Evolutionary conservation across 2,329 filamentous ascomycete species (phyloP).

Genomic region (Phyllosticta ampelicida): DNA sequence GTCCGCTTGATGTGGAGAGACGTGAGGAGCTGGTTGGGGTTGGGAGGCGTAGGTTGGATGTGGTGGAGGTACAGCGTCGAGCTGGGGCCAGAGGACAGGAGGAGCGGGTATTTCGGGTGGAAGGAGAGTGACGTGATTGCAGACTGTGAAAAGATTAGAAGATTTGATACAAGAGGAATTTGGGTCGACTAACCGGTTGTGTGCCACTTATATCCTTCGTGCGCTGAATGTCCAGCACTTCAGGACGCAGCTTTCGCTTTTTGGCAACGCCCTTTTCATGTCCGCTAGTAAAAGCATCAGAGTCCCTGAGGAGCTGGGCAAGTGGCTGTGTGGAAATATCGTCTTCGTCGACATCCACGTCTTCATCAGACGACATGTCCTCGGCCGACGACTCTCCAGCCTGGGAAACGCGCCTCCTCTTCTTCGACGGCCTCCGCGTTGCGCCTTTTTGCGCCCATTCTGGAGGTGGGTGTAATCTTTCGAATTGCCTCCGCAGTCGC

Average conservation of each 20-base stretch:
- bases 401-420: conserved; percentile 36
- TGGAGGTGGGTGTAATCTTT: conserved; percentile 50
- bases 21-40: conserved; percentile 79
- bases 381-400: conserved; percentile 34
- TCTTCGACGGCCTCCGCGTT: conserved; percentile 29
- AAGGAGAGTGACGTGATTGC: conserved; percentile 77
- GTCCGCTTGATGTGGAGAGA: conserved; percentile 78
- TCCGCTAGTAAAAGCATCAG: conserved; percentile 50
- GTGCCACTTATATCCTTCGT: conserved; percentile 72
- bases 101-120: conserved; percentile 77
- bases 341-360: conserved; percentile 39
- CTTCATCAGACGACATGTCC: conserved; percentile 47
- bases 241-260: conserved; percentile 66
- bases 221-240: conserved; percentile 82
- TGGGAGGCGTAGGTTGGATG: conserved; percentile 62
- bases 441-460: conserved; percentile 46
- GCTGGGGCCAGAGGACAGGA: conserved; percentile 79
- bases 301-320: conserved; percentile 67
- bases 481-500: conserved; percentile 62
- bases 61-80: conserved; percentile 85
- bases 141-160: conserved; percentile 35
- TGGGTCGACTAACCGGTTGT: conserved; percentile 47
- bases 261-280: conserved; percentile 41
- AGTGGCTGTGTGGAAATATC: conserved; percentile 61
- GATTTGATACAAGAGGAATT: not conserved